Evolutionary conservation across 2,329 filamentous ascomycete genomes (phyloP).

Genomic region (Chrysoporthe austroafricana): DNA sequence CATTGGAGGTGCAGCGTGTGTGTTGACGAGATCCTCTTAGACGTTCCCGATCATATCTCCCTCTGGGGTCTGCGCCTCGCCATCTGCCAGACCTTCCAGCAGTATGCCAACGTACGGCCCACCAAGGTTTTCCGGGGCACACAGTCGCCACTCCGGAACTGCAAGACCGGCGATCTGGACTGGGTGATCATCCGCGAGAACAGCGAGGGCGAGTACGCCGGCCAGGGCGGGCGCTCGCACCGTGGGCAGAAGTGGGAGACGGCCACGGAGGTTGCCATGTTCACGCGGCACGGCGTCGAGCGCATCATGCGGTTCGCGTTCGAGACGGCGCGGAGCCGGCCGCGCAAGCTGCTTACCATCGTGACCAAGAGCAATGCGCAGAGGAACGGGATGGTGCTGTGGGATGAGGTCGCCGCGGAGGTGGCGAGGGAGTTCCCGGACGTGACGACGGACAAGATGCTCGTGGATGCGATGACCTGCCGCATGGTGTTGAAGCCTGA

Average conservation of each 20-base stretch:
- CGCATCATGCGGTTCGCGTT: constrained; percentile 67
- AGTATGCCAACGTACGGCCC: constrained; percentile 69
- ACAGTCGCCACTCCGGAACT: constrained; percentile 55
- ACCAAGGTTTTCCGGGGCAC: constrained; percentile 62
- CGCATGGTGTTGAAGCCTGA: constrained; percentile 63
- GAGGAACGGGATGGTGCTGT: constrained; percentile 69
- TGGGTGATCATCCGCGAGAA: constrained; percentile 72
- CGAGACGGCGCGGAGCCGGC: constrained; percentile 55
- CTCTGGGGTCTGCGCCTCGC: constrained; percentile 67
- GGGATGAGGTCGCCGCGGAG: constrained; percentile 64
- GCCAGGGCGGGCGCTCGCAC: constrained; percentile 65
- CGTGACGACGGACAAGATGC: constrained; percentile 65
- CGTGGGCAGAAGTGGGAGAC: constrained; percentile 59
- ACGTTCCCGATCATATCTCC: constrained; percentile 68
- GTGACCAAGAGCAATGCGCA: constrained; percentile 71
- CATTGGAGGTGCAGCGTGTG: neutral
- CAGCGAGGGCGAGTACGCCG: constrained; percentile 67
- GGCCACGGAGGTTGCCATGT: constrained; percentile 66
- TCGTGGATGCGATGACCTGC: constrained; percentile 56
- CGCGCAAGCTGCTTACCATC: constrained; percentile 61
- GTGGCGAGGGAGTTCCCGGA: constrained; percentile 62
- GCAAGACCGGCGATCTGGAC: constrained; percentile 57
- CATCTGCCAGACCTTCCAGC: constrained; percentile 66
- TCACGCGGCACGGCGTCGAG: constrained; percentile 63
- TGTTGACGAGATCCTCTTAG: constrained; percentile 29